A percentile compares a stretch with the other conserved stretches of the same genome.
These are phyloP conservation scores for Gossypium arboreum DNA, from an alignment of 345 rosid genomes.

Conservation along the genomic window DNA sequence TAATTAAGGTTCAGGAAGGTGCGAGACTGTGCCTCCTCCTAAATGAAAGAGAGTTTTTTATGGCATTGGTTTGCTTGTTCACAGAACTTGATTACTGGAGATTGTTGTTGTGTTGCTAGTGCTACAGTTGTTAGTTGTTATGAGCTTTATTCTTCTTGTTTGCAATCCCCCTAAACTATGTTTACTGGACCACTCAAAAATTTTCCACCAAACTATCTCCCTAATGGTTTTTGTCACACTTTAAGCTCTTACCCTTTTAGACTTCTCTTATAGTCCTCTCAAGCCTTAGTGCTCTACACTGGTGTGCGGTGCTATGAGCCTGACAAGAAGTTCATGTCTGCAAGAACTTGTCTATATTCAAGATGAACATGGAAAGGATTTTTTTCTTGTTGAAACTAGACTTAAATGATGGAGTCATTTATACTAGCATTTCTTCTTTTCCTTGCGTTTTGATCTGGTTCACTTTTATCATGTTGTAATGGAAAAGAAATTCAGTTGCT, in stretches of 20 bases:
- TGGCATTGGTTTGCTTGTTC: not conserved
- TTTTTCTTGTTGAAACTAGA: not conserved
- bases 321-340: conserved; percentile 3
- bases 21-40: not conserved
- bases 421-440: not conserved
- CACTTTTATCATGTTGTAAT: not conserved
- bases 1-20: not conserved
- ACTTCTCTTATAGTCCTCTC: not conserved
- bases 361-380: not conserved
- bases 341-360: not conserved
- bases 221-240: not conserved
- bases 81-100: not conserved
- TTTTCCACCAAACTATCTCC: not conserved
- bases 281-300: not conserved
- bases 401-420: not conserved
- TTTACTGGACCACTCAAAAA: not conserved
- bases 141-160: conserved; percentile 1
- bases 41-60: not conserved
- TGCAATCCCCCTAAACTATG: not conserved
- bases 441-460: not conserved
- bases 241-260: not conserved
- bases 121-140: not conserved
- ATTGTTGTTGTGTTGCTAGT: not conserved
- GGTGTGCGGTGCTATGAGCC: not conserved
- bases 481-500: not conserved